Evolutionary conservation across 78 protist species (phyloP).

Genomic region (Dictyostelium purpureum): DNA sequence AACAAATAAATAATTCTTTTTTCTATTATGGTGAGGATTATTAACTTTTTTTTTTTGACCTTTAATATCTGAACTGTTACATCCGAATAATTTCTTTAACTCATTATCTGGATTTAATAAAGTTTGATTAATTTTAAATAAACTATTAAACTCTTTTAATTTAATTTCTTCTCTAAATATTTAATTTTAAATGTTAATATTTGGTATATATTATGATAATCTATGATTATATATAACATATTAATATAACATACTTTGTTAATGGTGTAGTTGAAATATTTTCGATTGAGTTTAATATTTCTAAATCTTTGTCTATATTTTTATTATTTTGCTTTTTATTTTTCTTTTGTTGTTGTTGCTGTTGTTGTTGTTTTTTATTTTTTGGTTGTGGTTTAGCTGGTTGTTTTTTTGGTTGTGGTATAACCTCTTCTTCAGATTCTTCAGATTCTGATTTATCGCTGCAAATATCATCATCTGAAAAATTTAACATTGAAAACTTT

Average conservation of each 20-base stretch:
- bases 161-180: not conserved
- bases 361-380: constrained; percentile 4
- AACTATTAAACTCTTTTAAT: not conserved
- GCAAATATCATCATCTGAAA: constrained; percentile 16
- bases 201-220: not conserved
- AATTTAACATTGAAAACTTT: constrained; percentile 43
- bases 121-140: constrained; percentile 1
- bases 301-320: not conserved
- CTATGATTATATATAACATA: not conserved
- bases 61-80: constrained; percentile 56
- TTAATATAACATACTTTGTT: not conserved
- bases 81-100: constrained; percentile 59
- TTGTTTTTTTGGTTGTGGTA: not conserved
- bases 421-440: constrained; percentile 13
- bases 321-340: not conserved
- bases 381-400: not conserved
- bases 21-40: not conserved
- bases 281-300: not conserved
- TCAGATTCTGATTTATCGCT: not conserved
- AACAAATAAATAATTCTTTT: constrained; percentile 22
- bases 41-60: constrained; percentile 12
- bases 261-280: not conserved
- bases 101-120: constrained; percentile 38
- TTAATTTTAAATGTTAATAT: not conserved
- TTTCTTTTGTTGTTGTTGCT: not conserved